phyloP scores from a whole-genome alignment of 2,329 filamentous ascomycete genomes.

The Albophoma yamanashiensis region DNA sequence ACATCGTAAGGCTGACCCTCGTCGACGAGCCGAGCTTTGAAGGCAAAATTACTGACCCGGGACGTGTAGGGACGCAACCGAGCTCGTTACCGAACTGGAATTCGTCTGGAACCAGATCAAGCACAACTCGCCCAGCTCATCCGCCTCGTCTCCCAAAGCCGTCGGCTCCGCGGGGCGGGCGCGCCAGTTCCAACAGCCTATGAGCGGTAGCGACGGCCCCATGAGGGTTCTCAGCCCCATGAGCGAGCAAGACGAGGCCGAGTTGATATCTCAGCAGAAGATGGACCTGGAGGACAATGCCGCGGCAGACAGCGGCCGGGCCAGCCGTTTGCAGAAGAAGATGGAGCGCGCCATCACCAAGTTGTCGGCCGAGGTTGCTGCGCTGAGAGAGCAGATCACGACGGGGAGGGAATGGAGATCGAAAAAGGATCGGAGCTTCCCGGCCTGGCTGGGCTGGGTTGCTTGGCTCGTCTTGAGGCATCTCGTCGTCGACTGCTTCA shows the following conservation, averaged over 20 bases:
- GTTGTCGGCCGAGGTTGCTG: conserved; percentile 86
- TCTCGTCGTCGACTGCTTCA: conserved; percentile 56
- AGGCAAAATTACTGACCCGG: background rate
- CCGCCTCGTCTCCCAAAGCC: conserved; percentile 44
- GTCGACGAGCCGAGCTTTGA: background rate
- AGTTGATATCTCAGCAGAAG: conserved; percentile 39
- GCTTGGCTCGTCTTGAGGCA: conserved; percentile 64
- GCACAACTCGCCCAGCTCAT: conserved; percentile 61
- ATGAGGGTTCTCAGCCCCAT: conserved; percentile 74
- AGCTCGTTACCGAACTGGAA: conserved; percentile 88
- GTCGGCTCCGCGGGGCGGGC: conserved; percentile 18
- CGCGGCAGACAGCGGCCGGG: conserved; percentile 25
- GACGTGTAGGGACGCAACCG: conserved; percentile 56
- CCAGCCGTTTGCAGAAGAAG: conserved; percentile 62
- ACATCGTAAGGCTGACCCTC: conserved; percentile 48
- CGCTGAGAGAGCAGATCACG: conserved; percentile 82
- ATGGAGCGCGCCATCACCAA: conserved; percentile 81
- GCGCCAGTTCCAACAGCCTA: conserved; percentile 34
- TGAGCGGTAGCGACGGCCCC: conserved; percentile 39
- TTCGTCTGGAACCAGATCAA: conserved; percentile 99
- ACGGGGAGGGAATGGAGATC: conserved; percentile 61
- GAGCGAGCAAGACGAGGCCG: conserved; percentile 68
- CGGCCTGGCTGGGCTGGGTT: conserved; percentile 61
- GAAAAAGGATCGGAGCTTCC: conserved; percentile 51
- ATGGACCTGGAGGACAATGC: conserved; percentile 34